Conservation (phyloP, 2,329 filamentous ascomycete species). For the Thelonectria olida region DNA sequence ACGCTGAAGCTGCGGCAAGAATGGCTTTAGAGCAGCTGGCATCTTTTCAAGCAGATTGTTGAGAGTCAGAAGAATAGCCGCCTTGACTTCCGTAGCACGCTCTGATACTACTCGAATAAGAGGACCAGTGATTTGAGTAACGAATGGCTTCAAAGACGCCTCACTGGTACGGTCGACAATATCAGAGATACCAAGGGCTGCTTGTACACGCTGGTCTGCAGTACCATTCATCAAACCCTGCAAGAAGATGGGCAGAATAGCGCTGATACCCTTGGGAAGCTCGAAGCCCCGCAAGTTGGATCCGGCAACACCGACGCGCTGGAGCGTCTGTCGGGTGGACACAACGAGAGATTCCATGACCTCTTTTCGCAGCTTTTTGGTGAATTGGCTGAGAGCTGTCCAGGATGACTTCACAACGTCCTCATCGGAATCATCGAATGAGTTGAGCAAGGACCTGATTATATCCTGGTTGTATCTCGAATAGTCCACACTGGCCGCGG, state of each 20-base stretch:
- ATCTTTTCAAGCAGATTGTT: conserved; percentile 98
- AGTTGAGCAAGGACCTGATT: conserved; percentile 87
- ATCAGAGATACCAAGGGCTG: conserved; percentile 93
- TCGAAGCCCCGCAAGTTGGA: conserved; percentile 87
- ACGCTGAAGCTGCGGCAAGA: conserved; percentile 93
- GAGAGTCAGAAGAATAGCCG: conserved; percentile 90
- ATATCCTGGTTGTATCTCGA: conserved; percentile 97
- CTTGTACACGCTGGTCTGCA: conserved; percentile 88
- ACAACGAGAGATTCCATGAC: conserved; percentile 95
- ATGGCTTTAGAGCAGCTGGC: conserved; percentile 92
- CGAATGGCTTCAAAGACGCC: conserved; percentile 89
- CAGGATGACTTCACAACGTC: conserved; percentile 91
- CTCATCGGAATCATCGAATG: conserved; percentile 86
- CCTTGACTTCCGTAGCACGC: conserved; percentile 94
- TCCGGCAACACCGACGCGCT: conserved; percentile 88
- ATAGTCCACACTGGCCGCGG: conserved; percentile 83
- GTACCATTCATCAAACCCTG: conserved; percentile 98
- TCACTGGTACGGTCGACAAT: conserved; percentile 92
- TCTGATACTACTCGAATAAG: conserved; percentile 98
- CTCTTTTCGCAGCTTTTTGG: conserved; percentile 90
- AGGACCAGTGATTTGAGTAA: conserved; percentile 96
- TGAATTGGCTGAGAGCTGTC: conserved; percentile 86
- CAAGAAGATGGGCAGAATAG: conserved; percentile 94
- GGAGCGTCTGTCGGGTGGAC: conserved; percentile 85
- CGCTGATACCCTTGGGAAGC: conserved; percentile 96